Percentiles rank a stretch among this genome's conserved stretches.
phyloP scores from a whole-genome alignment of 345 rosid genomes.

The Laguncularia racemosa region DNA sequence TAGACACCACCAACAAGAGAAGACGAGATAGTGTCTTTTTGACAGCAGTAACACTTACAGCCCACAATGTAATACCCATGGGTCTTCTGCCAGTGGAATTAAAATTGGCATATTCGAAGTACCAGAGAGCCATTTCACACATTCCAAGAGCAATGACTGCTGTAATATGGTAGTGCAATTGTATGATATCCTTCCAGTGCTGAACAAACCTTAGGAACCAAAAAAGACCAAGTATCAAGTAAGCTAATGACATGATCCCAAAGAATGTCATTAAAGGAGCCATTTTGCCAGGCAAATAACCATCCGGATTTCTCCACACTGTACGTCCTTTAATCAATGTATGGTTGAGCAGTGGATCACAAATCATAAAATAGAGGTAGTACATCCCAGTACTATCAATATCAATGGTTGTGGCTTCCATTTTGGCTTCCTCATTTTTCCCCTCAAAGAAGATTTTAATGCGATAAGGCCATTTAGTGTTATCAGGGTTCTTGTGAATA shows the following conservation, averaged over 20 bases:
- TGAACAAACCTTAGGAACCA: constrained; percentile 89
- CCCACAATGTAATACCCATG: constrained; percentile 81
- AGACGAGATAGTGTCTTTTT: constrained; percentile 89
- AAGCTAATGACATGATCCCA: constrained; percentile 84
- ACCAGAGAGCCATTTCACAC: constrained; percentile 91
- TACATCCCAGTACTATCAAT: constrained; percentile 83
- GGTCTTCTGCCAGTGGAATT: constrained; percentile 85
- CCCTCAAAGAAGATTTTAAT: constrained; percentile 62
- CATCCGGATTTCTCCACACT: constrained; percentile 89
- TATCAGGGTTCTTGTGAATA: constrained; percentile 43
- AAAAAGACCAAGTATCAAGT: constrained; percentile 65
- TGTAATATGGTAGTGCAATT: constrained; percentile 85
- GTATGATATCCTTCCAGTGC: constrained; percentile 78
- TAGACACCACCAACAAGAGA: constrained; percentile 84
- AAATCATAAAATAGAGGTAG: constrained; percentile 80
- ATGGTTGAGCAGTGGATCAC: constrained; percentile 63
- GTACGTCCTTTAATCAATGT: constrained; percentile 77
- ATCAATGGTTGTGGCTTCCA: constrained; percentile 42
- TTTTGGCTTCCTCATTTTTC: constrained; percentile 32
- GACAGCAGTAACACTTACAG: constrained; percentile 70
- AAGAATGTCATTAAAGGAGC: constrained; percentile 75
- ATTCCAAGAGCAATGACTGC: constrained; percentile 94
- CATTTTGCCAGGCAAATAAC: constrained; percentile 91
- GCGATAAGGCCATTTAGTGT: constrained; percentile 66
- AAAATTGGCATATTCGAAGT: constrained; percentile 77